phyloP scores from a whole-genome alignment of 2,329 filamentous ascomycete genomes.

The Clarireedia monteithiana region DNA sequence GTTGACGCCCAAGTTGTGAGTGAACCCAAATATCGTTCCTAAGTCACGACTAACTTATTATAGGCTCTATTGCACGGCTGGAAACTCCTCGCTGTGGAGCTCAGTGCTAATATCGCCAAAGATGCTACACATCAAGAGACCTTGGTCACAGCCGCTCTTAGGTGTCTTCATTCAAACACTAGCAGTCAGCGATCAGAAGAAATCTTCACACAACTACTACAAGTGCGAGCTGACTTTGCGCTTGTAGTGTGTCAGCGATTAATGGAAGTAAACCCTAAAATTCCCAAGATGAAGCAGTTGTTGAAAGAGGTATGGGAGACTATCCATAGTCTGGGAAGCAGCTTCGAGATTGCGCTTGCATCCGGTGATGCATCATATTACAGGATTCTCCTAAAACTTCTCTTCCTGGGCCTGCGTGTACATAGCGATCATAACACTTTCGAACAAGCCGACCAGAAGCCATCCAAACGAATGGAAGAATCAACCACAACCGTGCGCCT shows the following conservation, averaged over 20 bases:
- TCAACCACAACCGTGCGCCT: slow-evolving; percentile 30
- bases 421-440: slow-evolving; percentile 34
- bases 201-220: slow-evolving; percentile 73
- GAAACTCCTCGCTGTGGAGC: slow-evolving; percentile 79
- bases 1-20: slow-evolving; percentile 85
- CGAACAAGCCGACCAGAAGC: slow-evolving; percentile 13
- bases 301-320: slow-evolving; percentile 54
- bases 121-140: slow-evolving; percentile 21
- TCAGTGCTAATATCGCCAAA: slow-evolving; percentile 49
- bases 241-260: slow-evolving; percentile 77
- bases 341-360: slow-evolving; percentile 52
- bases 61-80: slow-evolving; percentile 79
- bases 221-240: slow-evolving; percentile 70
- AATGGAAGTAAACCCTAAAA: slow-evolving; percentile 45
- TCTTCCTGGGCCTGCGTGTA: slow-evolving; percentile 74
- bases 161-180: slow-evolving; percentile 73
- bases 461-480: slow-evolving; percentile 16
- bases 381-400: slow-evolving; percentile 71
- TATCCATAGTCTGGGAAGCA: slow-evolving; percentile 43
- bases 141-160: slow-evolving; percentile 58
- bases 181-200: slow-evolving; percentile 64
- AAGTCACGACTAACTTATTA: slow-evolving; percentile 22
- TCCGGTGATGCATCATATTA: slow-evolving; percentile 62
- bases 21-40: slow-evolving; percentile 13
- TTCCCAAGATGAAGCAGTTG: slow-evolving; percentile 44